Evolutionary conservation across 305 asterid genomes (phyloP), one percentile per base, ranked within the genome.

Genomic region (Fraxinus latifolia): DNA sequence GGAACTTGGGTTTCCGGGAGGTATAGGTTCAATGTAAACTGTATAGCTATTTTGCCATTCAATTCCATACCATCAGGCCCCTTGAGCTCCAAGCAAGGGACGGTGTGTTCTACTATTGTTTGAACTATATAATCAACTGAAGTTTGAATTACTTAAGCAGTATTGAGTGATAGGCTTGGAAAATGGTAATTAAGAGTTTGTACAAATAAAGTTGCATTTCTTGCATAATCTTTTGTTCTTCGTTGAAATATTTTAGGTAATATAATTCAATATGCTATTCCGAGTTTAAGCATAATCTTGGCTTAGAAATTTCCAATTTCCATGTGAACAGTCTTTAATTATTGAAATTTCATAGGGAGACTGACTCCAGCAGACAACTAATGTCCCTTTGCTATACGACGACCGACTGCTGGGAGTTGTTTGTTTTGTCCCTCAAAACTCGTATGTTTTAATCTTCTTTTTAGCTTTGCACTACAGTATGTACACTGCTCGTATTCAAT

Each of bases 1-100:
- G 91, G 90, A 42, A 88, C 88, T 79, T 89, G 91, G 91, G 90
- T 87, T 60, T 88, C 91, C 1, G 90, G 91, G 0, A 86, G 86
- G 81, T 88, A 94, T 21, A 82, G 91, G 81, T 88, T 86, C 27
- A 87, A 78, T 39, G 84, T 86, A 0, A 86, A 86, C 36, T 93
- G 96, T 80, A 32, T 76, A 3, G 89, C 88, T 23, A 8, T 86
- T 75, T 29, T 89, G 87, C 87, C 91, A 6, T 85, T 86, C 39
- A 68, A 29, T 68, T 73, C 90, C 90, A 70, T 77, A 55, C 77
- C 83, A 32, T 80, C 88, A 37, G 83, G 81, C 19, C 87, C 88
- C 0, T 76, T 84, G 3, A 83, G 79, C 60, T 84, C 87, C 32
- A 80, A 34, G 86, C 90, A 87, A 31, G 92, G 89, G 74, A 72